A percentile compares a stretch with the other conserved stretches of the same genome.
Conservation (phyloP, 768 basidiomycete species). For the Tylopilus sp. region DNA sequence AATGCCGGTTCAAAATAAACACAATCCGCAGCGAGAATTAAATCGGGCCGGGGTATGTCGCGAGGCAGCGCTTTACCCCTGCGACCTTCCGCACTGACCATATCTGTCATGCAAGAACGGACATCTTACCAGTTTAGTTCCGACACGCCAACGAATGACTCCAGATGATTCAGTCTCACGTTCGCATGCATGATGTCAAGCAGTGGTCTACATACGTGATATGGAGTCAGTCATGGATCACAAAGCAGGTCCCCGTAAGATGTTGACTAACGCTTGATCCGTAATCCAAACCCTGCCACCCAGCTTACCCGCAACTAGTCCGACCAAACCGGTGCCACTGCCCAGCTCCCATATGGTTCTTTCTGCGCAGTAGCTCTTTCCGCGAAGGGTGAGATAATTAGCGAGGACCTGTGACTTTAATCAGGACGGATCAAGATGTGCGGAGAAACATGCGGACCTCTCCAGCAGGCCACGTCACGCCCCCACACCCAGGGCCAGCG, state of each 20-base stretch:
- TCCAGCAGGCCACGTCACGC: constrained; percentile 90
- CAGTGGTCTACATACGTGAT: constrained; percentile 51
- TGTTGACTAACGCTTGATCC: constrained; percentile 77
- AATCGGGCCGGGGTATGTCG: constrained; percentile 47
- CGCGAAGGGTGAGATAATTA: constrained; percentile 63
- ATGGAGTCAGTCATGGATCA: constrained; percentile 9
- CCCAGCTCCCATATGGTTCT: constrained; percentile 79
- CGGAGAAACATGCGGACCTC: constrained; percentile 48
- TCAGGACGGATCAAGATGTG: neutral
- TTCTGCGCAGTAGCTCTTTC: constrained; percentile 44
- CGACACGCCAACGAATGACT: constrained; percentile 47
- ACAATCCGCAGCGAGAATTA: constrained; percentile 90
- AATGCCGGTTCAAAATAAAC: constrained; percentile 96
- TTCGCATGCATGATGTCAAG: constrained; percentile 79
- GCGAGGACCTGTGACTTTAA: constrained; percentile 60
- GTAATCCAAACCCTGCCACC: constrained; percentile 76
- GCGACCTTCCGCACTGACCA: constrained; percentile 8
- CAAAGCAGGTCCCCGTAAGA: constrained; percentile 1
- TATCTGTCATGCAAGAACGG: neutral
- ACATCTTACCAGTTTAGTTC: constrained; percentile 76
- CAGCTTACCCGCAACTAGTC: constrained; percentile 71
- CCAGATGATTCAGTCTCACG: constrained; percentile 60
- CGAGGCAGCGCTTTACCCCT: constrained; percentile 66
- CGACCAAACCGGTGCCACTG: constrained; percentile 91
- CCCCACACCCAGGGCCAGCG: constrained; percentile 86